Base-by-base conservation (phyloP, 768 basidiomycete species). In the Leucocoprinus leucothites region DNA sequence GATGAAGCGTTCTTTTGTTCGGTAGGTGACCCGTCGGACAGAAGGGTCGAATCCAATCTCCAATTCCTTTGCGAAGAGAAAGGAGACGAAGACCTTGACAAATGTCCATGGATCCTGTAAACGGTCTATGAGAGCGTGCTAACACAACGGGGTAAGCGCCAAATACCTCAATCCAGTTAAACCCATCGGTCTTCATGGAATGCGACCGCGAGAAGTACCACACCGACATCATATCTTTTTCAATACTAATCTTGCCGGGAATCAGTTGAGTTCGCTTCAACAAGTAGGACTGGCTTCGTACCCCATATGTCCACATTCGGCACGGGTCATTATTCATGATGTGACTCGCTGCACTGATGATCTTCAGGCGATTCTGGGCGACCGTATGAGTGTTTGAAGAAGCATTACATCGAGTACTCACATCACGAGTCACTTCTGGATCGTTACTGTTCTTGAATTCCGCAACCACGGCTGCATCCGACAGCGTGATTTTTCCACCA, bases 41-140 rank as follows among this genome's bases (percentile, higher is more conserved):
- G 25, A 25, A 1, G 45, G 51, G n/a, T 58, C 57, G 22, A 41
- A 58, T 6, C 57, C 57, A 8, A 58, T 46, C 18, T 52, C 43
- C 34, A 48, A 21, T 24, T 53, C 40, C 35, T 14, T n/a, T 2
- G 57, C 51, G 19, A 38, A 53, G 13, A 53, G 22, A 44, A 59
- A 31, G n/a, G 53, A 51, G 7, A 56, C 5, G 8, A 59, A 40
- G 3, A 51, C 24, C 3, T 13, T 26, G 31, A 59, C 34, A 24
- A 55, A 51, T 18, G 19, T 46, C 22, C 13, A 19, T 1, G 26
- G 25, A 31, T 56, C 49, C 58, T 59, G 24, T 1, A 13, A 26
- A 14, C 28, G 13, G 1, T 40, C 1, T 49, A 3, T 28, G 31
- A 35, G 1, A 3, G 0, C n/a, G 1, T 6, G 8, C 9, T 3